A percentile compares a stretch with the other conserved stretches of the same genome.
Evolutionary conservation across 2,329 filamentous ascomycete species (phyloP).

Genomic region (Dryadomyces quercus-mongolicae): DNA sequence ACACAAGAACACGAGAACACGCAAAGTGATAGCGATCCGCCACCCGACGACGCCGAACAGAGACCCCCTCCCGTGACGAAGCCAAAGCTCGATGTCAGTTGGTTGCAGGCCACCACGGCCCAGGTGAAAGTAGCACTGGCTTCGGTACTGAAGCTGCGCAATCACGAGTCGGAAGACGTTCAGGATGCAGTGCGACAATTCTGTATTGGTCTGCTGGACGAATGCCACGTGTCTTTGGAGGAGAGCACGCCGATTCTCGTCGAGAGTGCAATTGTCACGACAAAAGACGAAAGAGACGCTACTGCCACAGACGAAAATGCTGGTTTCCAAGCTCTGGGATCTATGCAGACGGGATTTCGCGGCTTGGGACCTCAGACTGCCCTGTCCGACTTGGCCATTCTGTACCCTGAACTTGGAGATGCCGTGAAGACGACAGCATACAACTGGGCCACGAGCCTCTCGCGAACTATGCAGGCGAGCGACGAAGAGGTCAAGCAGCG

Average conservation of each 20-base stretch:
- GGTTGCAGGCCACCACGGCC: constrained; percentile 67
- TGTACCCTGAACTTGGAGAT: constrained; percentile 41
- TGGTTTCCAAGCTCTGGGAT: constrained; percentile 43
- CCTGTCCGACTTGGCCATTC: constrained; percentile 39
- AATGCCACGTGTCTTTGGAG: constrained; percentile 61
- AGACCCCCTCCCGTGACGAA: background rate
- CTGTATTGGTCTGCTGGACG: constrained; percentile 63
- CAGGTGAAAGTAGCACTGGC: constrained; percentile 78
- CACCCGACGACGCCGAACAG: too few relatives aligned
- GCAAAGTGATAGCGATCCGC: background rate
- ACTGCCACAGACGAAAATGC: constrained; percentile 13
- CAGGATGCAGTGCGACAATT: constrained; percentile 54
- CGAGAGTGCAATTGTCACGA: constrained; percentile 60
- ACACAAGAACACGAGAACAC: constrained; percentile 13
- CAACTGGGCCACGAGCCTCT: constrained; percentile 70
- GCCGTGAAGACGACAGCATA: constrained; percentile 57
- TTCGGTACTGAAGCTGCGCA: constrained; percentile 63
- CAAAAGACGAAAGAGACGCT: constrained; percentile 42
- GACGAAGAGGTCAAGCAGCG: constrained; percentile 68
- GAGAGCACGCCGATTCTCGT: constrained; percentile 61
- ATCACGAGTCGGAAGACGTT: constrained; percentile 58
- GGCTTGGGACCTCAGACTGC: constrained; percentile 14
- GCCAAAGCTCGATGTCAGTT: constrained; percentile 29
- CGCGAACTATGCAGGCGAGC: constrained; percentile 69
- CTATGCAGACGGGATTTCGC: background rate